Conservation (phyloP, 2,329 filamentous ascomycete genomes). For the Phialocephala sp. region DNA sequence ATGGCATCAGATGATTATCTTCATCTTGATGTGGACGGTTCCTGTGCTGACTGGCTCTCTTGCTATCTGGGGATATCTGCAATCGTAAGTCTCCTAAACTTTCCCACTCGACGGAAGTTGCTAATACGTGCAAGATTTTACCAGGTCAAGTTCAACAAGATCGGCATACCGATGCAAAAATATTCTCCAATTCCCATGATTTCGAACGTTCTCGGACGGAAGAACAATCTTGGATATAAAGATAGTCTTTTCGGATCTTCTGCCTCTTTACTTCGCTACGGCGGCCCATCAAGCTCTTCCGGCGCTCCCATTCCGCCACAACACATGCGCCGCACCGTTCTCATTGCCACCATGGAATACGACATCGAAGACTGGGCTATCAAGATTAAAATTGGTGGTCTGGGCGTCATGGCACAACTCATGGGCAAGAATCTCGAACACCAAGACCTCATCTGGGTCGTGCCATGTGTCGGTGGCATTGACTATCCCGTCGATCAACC, state of each 20-base stretch:
- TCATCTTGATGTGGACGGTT: slow-evolving; percentile 7
- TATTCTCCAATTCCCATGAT: slow-evolving; percentile 2
- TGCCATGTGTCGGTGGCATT: slow-evolving; percentile 2
- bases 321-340: slow-evolving; percentile 54
- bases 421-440: slow-evolving; percentile 41
- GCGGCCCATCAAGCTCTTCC: background rate
- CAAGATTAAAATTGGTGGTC: slow-evolving; percentile 74
- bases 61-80: slow-evolving; percentile 4
- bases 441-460: slow-evolving; percentile 8
- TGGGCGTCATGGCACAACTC: slow-evolving; percentile 73
- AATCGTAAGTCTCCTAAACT: background rate
- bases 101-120: background rate
- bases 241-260: background rate
- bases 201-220: background rate
- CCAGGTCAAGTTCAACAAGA: slow-evolving; percentile 11
- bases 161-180: slow-evolving; percentile 1
- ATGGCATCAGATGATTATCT: slow-evolving; percentile 7
- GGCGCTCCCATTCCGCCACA: slow-evolving; percentile 2
- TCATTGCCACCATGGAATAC: slow-evolving; percentile 76
- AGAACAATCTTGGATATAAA: slow-evolving; percentile 7
- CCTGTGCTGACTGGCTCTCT: background rate
- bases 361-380: slow-evolving; percentile 73
- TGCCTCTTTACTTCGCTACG: background rate
- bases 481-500: slow-evolving; percentile 1
- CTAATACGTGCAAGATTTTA: background rate